Base-by-base conservation (phyloP, 495 filamentous ascomycete species). In the Penicillium bialowiezense region DNA sequence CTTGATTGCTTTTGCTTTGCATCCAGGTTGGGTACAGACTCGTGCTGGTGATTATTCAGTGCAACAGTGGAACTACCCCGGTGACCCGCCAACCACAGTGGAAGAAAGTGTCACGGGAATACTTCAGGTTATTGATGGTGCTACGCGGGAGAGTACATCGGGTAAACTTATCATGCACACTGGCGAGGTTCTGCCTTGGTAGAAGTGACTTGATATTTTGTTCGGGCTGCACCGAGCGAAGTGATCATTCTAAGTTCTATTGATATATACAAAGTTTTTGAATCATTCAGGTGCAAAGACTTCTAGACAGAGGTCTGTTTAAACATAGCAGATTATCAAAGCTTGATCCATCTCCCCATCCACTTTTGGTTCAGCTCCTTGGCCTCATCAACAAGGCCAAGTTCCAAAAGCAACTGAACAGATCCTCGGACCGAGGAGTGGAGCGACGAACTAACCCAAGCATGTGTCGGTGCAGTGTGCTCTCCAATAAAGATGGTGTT, bases 401-500 rank as follows among this genome's bases (percentile, higher is more conserved):
- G 69, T 45, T 85, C 80, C n/a, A 87, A 68, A 49, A 85, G 63
- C 50, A 86, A 49, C 59, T 87, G 84, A 14, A 83, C 73, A 0
- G 74, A 74, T 0, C 83, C 84, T 0, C 83, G 64, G 24, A 86
- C 79, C 0, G 79, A 80, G 21, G 75, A 80, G 52, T 87, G 81
- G 15, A 87, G 54, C 0, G 82, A 79, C 12, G 74, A 76, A 15
- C 80, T 78, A 26, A 87, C 84, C 84, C 84, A 87, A 3, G 82
- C 82, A 55, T 86, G 83, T 7, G 84, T 86, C 52, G 81, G 84
- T 19, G 74, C 76, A 2, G 83, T 87, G 57, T 86, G 83, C 68
- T 87, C 83, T 9, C 84, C 84, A 1, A 86, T 67, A 44, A 87
- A 86, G 28, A 87, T 78, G 48, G 81, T 79, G 56, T 77, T 76